phyloP scores from a whole-genome alignment of 352 stramenopile species.

The Phytophthora pseudosyringae region DNA sequence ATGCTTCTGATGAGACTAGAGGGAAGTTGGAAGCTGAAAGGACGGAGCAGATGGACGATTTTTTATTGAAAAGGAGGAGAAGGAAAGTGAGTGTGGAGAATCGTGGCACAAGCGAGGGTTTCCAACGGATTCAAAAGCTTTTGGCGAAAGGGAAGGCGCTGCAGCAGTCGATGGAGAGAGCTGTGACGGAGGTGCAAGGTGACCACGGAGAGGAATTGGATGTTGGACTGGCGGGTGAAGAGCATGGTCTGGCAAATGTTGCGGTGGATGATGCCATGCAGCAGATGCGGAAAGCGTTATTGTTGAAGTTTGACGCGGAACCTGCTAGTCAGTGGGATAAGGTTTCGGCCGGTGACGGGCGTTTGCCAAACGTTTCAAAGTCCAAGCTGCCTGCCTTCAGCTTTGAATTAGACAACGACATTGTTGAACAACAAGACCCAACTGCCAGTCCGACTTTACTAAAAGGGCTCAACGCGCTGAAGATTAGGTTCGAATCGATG shows the following conservation, averaged over 20 bases:
- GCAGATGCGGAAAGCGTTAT: not conserved
- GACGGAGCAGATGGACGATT: not conserved
- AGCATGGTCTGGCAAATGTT: not conserved
- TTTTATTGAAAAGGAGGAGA: not conserved
- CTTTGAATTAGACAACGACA: not conserved
- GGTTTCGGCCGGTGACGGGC: not conserved
- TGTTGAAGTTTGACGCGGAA: not conserved
- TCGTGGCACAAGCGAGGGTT: conserved; percentile 1
- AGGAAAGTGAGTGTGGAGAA: not conserved
- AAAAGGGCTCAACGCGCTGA: conserved; percentile 22
- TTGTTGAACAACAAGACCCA: not conserved
- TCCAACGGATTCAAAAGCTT: conserved; percentile 33
- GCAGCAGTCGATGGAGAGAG: conserved; percentile 54
- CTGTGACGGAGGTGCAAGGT: conserved; percentile 22
- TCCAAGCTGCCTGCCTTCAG: too few species aligned
- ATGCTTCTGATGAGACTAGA: not conserved
- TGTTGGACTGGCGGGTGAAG: not conserved
- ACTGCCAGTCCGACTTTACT: not conserved
- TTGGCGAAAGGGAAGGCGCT: conserved; percentile 56
- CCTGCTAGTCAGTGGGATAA: not conserved
- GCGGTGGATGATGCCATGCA: not conserved
- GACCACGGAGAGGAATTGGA: not conserved
- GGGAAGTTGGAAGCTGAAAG: not conserved
- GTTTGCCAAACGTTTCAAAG: too few species aligned
- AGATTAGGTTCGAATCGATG: conserved; percentile 54